Conservation (phyloP, 257 asterid species). For the Knoxia roxburghii region DNA sequence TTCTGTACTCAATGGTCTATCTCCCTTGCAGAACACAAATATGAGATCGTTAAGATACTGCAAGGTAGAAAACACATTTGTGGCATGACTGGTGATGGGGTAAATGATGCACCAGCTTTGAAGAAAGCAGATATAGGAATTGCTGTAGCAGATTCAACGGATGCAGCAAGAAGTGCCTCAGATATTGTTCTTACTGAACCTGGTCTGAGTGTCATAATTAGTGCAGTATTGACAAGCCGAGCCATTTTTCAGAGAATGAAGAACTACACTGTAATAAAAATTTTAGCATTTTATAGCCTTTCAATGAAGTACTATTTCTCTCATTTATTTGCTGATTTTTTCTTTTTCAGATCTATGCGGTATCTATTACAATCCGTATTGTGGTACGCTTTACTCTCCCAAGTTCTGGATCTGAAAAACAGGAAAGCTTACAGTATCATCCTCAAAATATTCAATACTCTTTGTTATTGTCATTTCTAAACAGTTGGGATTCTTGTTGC, state of each 20-base stretch:
- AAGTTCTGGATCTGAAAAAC: neutral
- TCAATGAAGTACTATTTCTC: neutral
- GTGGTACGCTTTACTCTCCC: conserved; percentile 41
- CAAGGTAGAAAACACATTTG: conserved; percentile 54
- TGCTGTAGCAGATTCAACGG: conserved; percentile 66
- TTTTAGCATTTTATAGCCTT: neutral
- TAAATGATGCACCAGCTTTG: conserved; percentile 65
- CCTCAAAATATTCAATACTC: neutral
- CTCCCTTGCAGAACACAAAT: conserved; percentile 49
- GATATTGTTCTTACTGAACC: conserved; percentile 67
- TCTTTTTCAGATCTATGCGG: conserved; percentile 58
- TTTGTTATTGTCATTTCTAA: conserved; percentile 5
- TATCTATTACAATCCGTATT: conserved; percentile 65
- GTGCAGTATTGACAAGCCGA: conserved; percentile 60
- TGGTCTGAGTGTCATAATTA: conserved; percentile 58
- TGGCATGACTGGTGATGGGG: conserved; percentile 76
- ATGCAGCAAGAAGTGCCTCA: conserved; percentile 66
- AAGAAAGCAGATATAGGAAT: conserved; percentile 65
- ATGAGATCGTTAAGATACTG: conserved; percentile 57
- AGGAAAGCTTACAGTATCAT: neutral
- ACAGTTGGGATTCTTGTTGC: conserved; percentile 63
- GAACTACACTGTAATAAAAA: conserved; percentile 40
- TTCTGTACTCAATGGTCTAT: neutral
- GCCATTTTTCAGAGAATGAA: conserved; percentile 75
- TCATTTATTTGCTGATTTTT: neutral